Evolutionary conservation across 2,329 filamentous ascomycete species (phyloP), one percentile per base, ranked within the genome.

Genomic region (Xylariomycetidae sp.): DNA sequence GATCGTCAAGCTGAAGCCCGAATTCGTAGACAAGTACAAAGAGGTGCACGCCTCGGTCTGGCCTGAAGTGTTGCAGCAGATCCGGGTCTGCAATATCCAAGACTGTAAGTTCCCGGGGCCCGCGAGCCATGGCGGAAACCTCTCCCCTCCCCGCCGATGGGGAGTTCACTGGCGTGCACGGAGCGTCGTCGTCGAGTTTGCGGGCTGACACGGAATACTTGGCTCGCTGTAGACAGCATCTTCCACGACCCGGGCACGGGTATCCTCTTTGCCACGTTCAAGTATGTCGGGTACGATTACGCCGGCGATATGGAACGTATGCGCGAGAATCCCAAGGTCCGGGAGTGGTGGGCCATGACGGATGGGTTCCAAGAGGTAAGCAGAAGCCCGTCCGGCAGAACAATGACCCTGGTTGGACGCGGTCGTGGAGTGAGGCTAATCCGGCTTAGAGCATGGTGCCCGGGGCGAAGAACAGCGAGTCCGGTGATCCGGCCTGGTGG

Each of bases 271-370:
- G 82, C 82, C 0, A 78, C 67, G 16, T 87, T 88, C 67, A 88
- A 86, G 56, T 90, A 89, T 50, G 67, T 83, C n/a, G 85, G 86
- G 0, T 73, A 73, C 39, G 73, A 86, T 43, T 88, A 76, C 40
- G 78, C 74, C 3, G 80, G 69, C 8, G 85, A 90, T 52, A 89
- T 90, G 86, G 72, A 76, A 57, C 70, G 67, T 41, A 88, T 89
- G 84, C 69, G 72, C 2, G 77, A 76, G 37, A 87, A 88, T 47
- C 72, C 76, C 1, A 81, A 80, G 51, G 82, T 89, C 20, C 72
- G 77, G 35, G 79, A 84, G 57, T 90, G 85, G 86, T 90, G 85
- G 85, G 66, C 65, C 37, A 82, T 89, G 78, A 89, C 85, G 31
- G 85, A 90, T 57, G 67, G 68, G 11, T 86, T 80, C 68, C 85